Percentiles rank a stretch among this genome's conserved stretches.
phyloP scores from a whole-genome alignment of 2,329 filamentous ascomycete genomes.

The Neurospora sp. region DNA sequence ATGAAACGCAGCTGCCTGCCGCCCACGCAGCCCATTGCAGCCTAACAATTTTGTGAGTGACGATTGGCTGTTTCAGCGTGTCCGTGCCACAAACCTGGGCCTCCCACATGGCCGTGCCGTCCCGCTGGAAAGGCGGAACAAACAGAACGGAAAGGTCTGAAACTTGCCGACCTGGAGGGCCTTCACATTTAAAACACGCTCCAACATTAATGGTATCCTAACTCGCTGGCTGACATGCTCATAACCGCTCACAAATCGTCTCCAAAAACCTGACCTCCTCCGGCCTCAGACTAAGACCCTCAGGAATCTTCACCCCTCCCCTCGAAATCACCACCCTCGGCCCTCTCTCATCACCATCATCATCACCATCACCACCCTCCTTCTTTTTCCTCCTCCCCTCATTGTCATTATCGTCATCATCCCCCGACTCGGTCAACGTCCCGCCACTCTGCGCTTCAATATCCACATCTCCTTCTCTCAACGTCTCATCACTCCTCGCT shows the following conservation, averaged over 20 bases:
- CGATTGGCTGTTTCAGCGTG: not conserved
- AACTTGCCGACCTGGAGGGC: too few species aligned
- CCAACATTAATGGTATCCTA: not conserved
- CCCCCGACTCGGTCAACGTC: not conserved
- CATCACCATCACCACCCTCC: not conserved
- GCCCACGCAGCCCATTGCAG: not conserved
- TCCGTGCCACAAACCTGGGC: not conserved
- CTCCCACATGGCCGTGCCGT: not conserved
- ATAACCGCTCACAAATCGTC: constrained; percentile 13
- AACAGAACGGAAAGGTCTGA: not conserved
- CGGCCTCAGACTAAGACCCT: constrained; percentile 10
- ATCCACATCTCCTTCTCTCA: not conserved
- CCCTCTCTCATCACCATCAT: not conserved
- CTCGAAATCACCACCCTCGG: constrained; percentile 6
- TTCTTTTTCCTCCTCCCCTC: not conserved
- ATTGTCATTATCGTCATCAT: constrained; percentile 3
- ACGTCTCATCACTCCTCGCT: not conserved
- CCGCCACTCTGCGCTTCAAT: not conserved
- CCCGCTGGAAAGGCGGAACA: not conserved
- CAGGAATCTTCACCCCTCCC: constrained; percentile 9
- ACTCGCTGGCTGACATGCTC: not conserved
- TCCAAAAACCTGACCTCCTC: constrained; percentile 15
- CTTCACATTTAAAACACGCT: not conserved
- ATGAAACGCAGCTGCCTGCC: not conserved
- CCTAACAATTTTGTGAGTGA: not conserved